Conservation (phyloP, 208 protist genomes). For the Trypanosomatidae sp. region DNA sequence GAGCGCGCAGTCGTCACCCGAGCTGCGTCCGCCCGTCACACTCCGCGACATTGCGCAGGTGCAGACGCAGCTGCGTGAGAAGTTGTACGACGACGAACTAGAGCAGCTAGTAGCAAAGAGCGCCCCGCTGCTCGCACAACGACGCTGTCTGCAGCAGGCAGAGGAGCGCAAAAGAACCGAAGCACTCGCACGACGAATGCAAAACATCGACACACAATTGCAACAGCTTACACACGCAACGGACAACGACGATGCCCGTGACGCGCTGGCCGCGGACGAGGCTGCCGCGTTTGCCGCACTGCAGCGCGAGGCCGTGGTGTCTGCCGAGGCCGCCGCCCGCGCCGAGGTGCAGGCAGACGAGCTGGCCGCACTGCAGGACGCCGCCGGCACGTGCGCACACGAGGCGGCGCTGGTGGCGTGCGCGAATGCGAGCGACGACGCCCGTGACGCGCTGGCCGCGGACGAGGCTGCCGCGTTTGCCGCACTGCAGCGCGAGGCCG, state of each 20-base stretch:
- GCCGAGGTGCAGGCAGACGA: background rate
- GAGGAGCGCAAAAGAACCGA: too few species aligned
- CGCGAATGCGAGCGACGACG: conserved; percentile 1
- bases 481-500: too few species aligned
- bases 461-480: background rate
- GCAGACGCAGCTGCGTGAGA: too few species aligned
- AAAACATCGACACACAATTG: too few species aligned
- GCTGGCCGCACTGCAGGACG: background rate
- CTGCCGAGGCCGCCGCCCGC: conserved; percentile 6
- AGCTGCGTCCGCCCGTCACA: too few species aligned
- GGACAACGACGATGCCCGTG: conserved; percentile 6
- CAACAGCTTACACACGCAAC: background rate
- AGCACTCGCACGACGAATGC: too few species aligned
- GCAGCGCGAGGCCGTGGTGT: conserved; percentile 5
- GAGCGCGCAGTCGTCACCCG: too few species aligned
- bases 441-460: background rate
- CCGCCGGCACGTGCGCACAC: background rate
- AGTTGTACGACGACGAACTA: too few species aligned
- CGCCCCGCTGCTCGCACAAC: too few species aligned
- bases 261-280: conserved; percentile 14
- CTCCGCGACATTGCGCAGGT: too few species aligned
- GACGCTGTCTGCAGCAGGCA: too few species aligned
- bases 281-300: conserved; percentile 5
- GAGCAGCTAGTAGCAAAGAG: too few species aligned
- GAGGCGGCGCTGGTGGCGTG: background rate